Base-by-base conservation (phyloP, 306 rosid species). In the Cicer yamashitae region DNA sequence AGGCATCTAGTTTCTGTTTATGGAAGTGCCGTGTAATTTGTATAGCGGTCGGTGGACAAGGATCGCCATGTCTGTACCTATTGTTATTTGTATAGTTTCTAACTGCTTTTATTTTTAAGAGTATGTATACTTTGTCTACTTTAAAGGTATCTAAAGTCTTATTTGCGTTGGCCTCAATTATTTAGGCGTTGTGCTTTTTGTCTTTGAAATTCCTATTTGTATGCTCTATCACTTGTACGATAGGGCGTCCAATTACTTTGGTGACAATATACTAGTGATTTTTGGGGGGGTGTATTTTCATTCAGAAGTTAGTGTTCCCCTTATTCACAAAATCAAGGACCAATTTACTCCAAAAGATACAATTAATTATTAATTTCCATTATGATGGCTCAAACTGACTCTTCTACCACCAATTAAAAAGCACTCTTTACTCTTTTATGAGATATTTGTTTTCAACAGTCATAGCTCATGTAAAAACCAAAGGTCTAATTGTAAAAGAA, bases 51-150 rank as follows among this genome's bases (percentile, higher is more conserved):
- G 7, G 58, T 41, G 58, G 17, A 73, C 71, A 45, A 37, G 75
- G 58, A 44, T 54, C 30, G 25, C 54, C 30, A 53, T 73, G 53
- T 82, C 25, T 74, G 79, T 66, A 71, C 48, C 64, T 74, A 53
- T 37, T 66, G 52, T 50, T 50, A 41, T 59, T 50, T 84, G 83
- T 81, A 74, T 78, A 78, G 64, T 57, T 74, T 64, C 78, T 51
- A 53, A 74, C 73, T 51, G 65, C 47, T 38, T 70, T 71, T 38
- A 75, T 8, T 20, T 53, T 10, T 18, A 64, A 30, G 46, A 58
- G 7, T 67, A 6, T 74, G 45, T 41, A 13, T 60, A 39, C 45
- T 10, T 22, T 0, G 39, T 69, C 8, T 41, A 48, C 52, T 70
- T 61, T 46, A 18, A 39, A 22, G 63, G 63, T 13, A 14, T n/a